Conservation (phyloP, 2,329 filamentous ascomycete genomes). For the Ceratocystis eucalypticola region DNA sequence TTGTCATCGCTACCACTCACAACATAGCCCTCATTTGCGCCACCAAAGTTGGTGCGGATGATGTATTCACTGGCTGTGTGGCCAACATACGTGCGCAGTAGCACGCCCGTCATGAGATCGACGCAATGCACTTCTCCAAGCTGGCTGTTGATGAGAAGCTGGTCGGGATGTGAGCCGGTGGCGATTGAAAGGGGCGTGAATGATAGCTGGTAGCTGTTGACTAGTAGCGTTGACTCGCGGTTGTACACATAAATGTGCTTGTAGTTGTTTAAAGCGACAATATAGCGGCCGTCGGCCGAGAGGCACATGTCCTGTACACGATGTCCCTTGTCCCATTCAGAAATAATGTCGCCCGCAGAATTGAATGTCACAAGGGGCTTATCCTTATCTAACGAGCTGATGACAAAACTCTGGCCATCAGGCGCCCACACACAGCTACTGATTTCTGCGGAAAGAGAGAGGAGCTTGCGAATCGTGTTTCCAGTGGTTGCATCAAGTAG, state of each 20-base stretch:
- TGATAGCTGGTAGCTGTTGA: constrained; percentile 35
- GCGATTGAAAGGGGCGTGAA: constrained; percentile 63
- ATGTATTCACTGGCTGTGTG: constrained; percentile 63
- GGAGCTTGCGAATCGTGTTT: constrained; percentile 33
- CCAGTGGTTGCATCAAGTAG: constrained; percentile 61
- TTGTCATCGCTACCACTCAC: constrained; percentile 77
- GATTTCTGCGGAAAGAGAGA: constrained; percentile 67
- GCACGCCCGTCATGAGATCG: constrained; percentile 57
- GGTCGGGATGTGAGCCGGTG: constrained; percentile 67
- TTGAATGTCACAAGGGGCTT: constrained; percentile 60
- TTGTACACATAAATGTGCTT: constrained; percentile 71
- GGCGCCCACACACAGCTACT: constrained; percentile 82
- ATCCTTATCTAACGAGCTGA: constrained; percentile 58
- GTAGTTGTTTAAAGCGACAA: constrained; percentile 64
- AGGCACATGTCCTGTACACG: constrained; percentile 77
- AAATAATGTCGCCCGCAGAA: constrained; percentile 45
- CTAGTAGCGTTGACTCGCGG: constrained; percentile 55
- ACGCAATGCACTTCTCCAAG: constrained; percentile 67
- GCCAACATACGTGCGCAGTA: constrained; percentile 62
- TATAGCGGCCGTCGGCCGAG: constrained; percentile 62
- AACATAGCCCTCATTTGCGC: constrained; percentile 83
- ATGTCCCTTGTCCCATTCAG: constrained; percentile 56
- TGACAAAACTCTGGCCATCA: constrained; percentile 63
- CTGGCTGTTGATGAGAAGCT: constrained; percentile 69
- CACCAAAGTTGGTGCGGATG: constrained; percentile 74